A percentile compares a stretch with the other conserved stretches of the same genome.
These are phyloP conservation scores for Rhizopogon roseolus DNA, from an alignment of 768 basidiomycete species.

Conservation along the genomic window DNA sequence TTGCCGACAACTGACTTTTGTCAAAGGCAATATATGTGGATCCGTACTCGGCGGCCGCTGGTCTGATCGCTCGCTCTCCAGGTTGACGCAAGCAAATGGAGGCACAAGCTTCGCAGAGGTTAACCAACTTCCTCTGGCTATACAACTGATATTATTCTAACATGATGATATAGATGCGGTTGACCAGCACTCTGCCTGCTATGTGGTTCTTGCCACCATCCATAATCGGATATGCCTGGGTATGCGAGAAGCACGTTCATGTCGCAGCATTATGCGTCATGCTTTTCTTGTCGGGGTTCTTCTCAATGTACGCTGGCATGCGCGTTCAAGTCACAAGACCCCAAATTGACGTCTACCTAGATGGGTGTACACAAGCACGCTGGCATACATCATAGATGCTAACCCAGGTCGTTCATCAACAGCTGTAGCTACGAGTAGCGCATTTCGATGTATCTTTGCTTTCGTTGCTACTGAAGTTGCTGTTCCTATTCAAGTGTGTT, in stretches of 20 bases:
- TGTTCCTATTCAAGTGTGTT: slow-evolving; percentile 53
- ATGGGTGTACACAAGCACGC: slow-evolving; percentile 55
- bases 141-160: background rate
- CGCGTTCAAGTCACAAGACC: no score
- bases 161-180: slow-evolving; percentile 48
- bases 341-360: slow-evolving; percentile 14
- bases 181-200: slow-evolving; percentile 52
- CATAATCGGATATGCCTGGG: slow-evolving; percentile 68
- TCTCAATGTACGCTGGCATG: slow-evolving; percentile 48
- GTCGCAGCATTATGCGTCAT: slow-evolving; percentile 63
- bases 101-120: slow-evolving; percentile 55
- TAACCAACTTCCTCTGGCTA: slow-evolving; percentile 2
- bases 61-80: slow-evolving; percentile 40
- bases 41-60: slow-evolving; percentile 49
- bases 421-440: slow-evolving; percentile 68
- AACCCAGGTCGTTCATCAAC: slow-evolving; percentile 74
- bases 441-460: slow-evolving; percentile 60
- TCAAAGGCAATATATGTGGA: slow-evolving; percentile 38
- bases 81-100: slow-evolving; percentile 37
- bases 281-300: slow-evolving; percentile 66
- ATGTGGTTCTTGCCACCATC: slow-evolving; percentile 47
- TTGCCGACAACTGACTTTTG: background rate
- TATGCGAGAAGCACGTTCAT: slow-evolving; percentile 52
- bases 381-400: slow-evolving; percentile 81
- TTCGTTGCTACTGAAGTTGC: slow-evolving; percentile 67